Evolutionary conservation across 1,284 basidiomycete species (phyloP).

Genomic region (Cryptococcus sp.): DNA sequence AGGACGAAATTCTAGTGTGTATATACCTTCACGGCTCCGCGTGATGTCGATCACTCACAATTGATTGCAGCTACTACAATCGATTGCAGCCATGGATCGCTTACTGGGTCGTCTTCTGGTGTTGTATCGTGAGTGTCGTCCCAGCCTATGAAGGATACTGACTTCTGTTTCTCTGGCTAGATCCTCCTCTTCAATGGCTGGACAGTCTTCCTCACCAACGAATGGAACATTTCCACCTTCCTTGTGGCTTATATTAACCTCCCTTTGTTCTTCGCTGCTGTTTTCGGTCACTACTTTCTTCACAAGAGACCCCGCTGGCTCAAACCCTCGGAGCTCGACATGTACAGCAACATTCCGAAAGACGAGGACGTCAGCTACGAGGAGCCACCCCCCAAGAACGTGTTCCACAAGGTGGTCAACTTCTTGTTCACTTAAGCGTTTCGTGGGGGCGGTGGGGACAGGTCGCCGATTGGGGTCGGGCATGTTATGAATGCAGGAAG

Average conservation of each 20-base stretch:
- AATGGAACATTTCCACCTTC: slow-evolving; percentile 24
- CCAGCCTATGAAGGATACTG: too few species aligned
- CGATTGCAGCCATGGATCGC: slow-evolving; percentile 1
- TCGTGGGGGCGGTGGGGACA: background rate
- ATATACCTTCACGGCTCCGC: background rate
- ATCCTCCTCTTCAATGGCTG: slow-evolving; percentile 36
- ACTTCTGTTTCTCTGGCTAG: background rate
- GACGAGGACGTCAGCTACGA: slow-evolving; percentile 63
- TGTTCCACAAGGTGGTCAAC: slow-evolving; percentile 56
- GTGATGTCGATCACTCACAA: background rate
- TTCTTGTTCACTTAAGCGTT: slow-evolving; percentile 30
- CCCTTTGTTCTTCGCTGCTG: slow-evolving; percentile 21
- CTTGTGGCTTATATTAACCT: slow-evolving; percentile 36
- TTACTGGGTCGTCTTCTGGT: background rate
- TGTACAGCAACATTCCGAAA: slow-evolving; percentile 73
- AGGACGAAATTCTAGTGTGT: slow-evolving; percentile 6
- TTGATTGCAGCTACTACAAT: background rate
- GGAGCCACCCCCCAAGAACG: slow-evolving; percentile 70
- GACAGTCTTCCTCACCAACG: slow-evolving; percentile 30
- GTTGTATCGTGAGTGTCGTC: background rate
- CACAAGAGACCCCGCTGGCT: slow-evolving; percentile 55
- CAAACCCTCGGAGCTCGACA: slow-evolving; percentile 71
- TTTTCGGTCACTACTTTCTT: slow-evolving; percentile 17
- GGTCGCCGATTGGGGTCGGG: too few species aligned
- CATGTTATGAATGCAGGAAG: too few species aligned